Conservation (phyloP, 345 rosid species). For the Melaleuca alternifolia region DNA sequence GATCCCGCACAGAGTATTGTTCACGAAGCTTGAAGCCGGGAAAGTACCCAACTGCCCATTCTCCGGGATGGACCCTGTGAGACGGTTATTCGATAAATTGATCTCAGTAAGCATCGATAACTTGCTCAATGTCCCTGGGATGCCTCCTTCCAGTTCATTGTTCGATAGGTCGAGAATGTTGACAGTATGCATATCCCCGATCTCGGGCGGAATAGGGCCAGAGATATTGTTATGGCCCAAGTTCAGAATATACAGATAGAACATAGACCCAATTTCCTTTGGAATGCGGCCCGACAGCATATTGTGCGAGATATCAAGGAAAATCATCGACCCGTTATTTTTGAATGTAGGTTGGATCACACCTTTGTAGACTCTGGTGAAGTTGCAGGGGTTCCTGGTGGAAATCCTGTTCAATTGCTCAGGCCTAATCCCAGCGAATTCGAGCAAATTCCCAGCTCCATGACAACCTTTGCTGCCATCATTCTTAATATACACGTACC, state of each 20-base stretch:
- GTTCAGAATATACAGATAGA: constrained; percentile 60
- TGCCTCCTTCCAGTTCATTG: constrained; percentile 54
- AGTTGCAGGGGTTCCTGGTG: constrained; percentile 71
- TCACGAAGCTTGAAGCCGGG: constrained; percentile 41
- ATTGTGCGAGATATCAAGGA: constrained; percentile 84
- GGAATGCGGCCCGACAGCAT: constrained; percentile 65
- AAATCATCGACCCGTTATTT: constrained; percentile 86
- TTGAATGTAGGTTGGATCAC: constrained; percentile 70
- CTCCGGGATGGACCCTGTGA: constrained; percentile 68
- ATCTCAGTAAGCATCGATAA: constrained; percentile 52
- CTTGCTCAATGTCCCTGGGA: constrained; percentile 54
- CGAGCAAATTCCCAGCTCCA: constrained; percentile 89
- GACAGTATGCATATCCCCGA: constrained; percentile 55
- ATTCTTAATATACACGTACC: constrained; percentile 66
- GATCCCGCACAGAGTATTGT: constrained; percentile 80
- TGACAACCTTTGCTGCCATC: constrained; percentile 76
- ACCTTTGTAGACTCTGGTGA: constrained; percentile 62
- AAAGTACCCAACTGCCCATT: constrained; percentile 80
- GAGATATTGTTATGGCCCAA: constrained; percentile 69
- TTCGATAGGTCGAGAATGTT: constrained; percentile 81
- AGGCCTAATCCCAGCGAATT: constrained; percentile 68
- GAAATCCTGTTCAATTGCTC: constrained; percentile 55
- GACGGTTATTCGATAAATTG: constrained; percentile 61
- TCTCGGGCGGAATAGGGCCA: constrained; percentile 63
- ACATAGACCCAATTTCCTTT: constrained; percentile 71